Base-by-base conservation (phyloP, 805 yeast species). In the Cyberlindnera subsufficiens region DNA sequence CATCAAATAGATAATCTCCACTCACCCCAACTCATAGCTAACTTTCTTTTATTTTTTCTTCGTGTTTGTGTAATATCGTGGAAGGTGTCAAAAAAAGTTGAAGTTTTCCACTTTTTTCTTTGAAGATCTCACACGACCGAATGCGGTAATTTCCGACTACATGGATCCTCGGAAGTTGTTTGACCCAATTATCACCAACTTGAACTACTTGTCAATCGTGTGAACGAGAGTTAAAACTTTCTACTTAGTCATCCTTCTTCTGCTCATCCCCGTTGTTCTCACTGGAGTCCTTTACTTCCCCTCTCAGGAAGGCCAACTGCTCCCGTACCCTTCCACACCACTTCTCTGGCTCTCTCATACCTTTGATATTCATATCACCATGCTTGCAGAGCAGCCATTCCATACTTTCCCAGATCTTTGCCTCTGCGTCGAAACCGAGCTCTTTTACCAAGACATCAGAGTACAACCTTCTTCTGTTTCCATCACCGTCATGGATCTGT, bases 261-360 rank as follows among this genome's bases (percentile, higher is more conserved):
- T 22, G 27, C 11, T 22, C 27, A 22, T 22, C 27, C 27, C 27
- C 27, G 2, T 22, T 9, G 27, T 22, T 22, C 10, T 22, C 27
- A 22, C 11, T 22, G 3, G 27, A 22, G 3, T 22, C n/a, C 35
- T 32, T 18, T 17, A 10, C 20, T 13, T 32, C 35, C 35, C 14
- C 17, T 13, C 17, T 25, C 32, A 35, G 25, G 38, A 35, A 35
- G 52, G 50, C 59, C 32, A 68, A 43, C 33, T 71, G 77, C 16
- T 53, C 61, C 7, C 43, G 47, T 8, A 73, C 62, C 39, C 65
- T 70, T 11, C 43, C 44, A 51, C 78, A 73, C 47, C 71, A 53
- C 13, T 58, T 45, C 33, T 60, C 61, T 7, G 72, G 67, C 8
- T 64, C 52, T 36, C 57, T 61, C 56, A 68, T 68, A 3, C 65